Evolutionary conservation across 2,329 filamentous ascomycete genomes (phyloP).

Genomic region (Cryphonectria japonica): DNA sequence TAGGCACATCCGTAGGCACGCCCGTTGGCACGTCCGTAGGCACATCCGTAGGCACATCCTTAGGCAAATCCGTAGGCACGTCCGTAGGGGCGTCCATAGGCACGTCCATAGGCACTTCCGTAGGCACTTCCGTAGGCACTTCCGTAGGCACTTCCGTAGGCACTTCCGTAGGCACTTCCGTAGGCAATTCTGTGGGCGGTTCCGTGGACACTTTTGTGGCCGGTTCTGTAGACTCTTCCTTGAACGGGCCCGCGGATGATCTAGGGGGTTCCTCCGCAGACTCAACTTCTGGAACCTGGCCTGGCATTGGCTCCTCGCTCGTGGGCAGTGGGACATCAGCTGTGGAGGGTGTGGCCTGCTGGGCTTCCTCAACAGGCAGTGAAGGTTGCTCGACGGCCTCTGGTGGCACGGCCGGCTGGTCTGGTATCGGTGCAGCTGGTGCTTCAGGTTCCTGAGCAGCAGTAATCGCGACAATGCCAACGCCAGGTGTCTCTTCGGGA

Average conservation of each 20-base stretch:
- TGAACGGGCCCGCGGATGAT: neutral
- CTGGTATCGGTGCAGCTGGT: slow-evolving; percentile 9
- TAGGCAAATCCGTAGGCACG: too few species aligned
- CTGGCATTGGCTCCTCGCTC: slow-evolving; percentile 26
- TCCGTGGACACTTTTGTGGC: neutral
- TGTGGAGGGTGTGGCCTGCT: neutral
- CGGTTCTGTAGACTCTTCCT: neutral
- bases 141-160: neutral
- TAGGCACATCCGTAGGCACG: too few species aligned
- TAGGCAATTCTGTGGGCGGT: neutral
- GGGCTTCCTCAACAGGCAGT: neutral
- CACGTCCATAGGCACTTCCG: neutral
- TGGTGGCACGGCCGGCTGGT: slow-evolving; percentile 3
- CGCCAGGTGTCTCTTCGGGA: slow-evolving; percentile 6
- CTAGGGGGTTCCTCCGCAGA: neutral
- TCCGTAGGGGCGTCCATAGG: neutral
- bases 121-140: too few species aligned
- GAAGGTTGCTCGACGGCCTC: slow-evolving; percentile 13
- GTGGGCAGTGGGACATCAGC: slow-evolving; percentile 21
- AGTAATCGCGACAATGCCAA: slow-evolving; percentile 14
- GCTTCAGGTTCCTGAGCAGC: slow-evolving; percentile 6
- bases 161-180: neutral
- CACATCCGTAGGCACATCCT: too few species aligned
- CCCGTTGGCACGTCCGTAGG: too few species aligned
- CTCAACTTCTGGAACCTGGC: neutral